Conservation (phyloP, 164 flowering plant species). For the Piper longum region DNA sequence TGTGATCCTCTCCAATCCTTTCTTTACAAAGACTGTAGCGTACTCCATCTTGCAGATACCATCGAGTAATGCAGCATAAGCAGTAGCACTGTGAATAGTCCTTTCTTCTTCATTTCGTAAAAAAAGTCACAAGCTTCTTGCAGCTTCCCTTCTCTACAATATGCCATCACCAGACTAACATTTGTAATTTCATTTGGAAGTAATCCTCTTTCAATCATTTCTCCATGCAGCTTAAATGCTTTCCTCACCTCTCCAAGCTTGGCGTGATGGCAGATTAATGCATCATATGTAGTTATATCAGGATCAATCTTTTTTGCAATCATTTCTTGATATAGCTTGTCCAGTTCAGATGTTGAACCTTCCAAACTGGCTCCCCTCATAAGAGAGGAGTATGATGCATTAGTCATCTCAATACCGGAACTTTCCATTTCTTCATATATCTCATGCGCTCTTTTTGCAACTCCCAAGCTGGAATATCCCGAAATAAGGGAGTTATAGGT, state of each 20-base stretch:
- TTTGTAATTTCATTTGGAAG: slow-evolving; percentile 38
- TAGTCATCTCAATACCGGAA: slow-evolving; percentile 33
- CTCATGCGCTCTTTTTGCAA: slow-evolving; percentile 32
- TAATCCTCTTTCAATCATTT: slow-evolving; percentile 38
- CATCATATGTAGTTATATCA: slow-evolving; percentile 44
- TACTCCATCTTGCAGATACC: slow-evolving; percentile 40
- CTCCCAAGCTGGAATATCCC: slow-evolving; percentile 31
- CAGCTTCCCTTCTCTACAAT: slow-evolving; percentile 29
- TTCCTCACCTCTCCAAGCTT: slow-evolving; percentile 35
- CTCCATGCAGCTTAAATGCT: slow-evolving; percentile 27
- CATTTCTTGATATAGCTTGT: slow-evolving; percentile 41
- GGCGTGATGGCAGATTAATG: slow-evolving; percentile 28
- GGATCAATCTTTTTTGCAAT: slow-evolving; percentile 26
- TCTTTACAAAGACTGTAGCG: slow-evolving; percentile 47
- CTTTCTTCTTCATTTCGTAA: slow-evolving; percentile 36
- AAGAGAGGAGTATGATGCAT: slow-evolving; percentile 42
- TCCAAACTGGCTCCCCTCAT: slow-evolving; percentile 28
- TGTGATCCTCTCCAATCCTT: slow-evolving; percentile 39
- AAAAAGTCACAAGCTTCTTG: slow-evolving; percentile 31
- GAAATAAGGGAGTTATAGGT: slow-evolving; percentile 63
- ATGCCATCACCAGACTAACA: slow-evolving; percentile 39
- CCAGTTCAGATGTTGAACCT: slow-evolving; percentile 21
- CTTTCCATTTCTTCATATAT: slow-evolving; percentile 39
- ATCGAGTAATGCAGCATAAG: slow-evolving; percentile 34
- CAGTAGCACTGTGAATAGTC: slow-evolving; percentile 35